Evolutionary conservation across 768 basidiomycete species (phyloP), one percentile per base, ranked within the genome.

Genomic region (Russula griseocarnosa): DNA sequence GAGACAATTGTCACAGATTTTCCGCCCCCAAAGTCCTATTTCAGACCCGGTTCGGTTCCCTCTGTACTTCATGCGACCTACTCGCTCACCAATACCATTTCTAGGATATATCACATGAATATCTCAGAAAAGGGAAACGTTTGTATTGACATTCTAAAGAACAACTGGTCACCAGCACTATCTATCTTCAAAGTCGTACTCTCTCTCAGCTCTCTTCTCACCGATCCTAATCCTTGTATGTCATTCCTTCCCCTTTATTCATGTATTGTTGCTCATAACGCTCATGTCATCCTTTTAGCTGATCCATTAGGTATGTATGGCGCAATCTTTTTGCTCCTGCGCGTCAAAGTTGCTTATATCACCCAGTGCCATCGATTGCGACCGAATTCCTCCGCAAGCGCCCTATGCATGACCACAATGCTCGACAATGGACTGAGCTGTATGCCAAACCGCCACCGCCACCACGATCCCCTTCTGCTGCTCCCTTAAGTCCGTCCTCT

Each of bases 141-240:
- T 58, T 93, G 90, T 71, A 90, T 94, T 68, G 90, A 97, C 75
- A 92, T 96, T 56, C 82, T 98, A 63, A 97, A 98, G 77, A 82
- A 86, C 71, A 90, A 92, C 70, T 98, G 94, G 94, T 94, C 92
- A 1, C 94, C 94, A 8, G 94, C 94, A 2, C 76, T 98, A 24
- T 95, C 93, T 3, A 79, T 98, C 54, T 94, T 91, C 81, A 97
- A 98, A 78, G 90, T 96, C 71, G 87, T 98, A 75, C 83, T 98
- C 22, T 95, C 93, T 30, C 82, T 98, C 5, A 95, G 93, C 0
- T 95, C 93, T 0, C 83, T 98, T 13, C 79, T 98, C 55, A 94
- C 93, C 13, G 94, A 97, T 69, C 94, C 94, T 0, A 98, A 98
- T 77, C 94, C 94, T 1, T 82, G 92, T 93, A 72, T 65, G 90